phyloP scores from a whole-genome alignment of 164 flowering plant genomes.

The Aristolochia fimbriata region DNA sequence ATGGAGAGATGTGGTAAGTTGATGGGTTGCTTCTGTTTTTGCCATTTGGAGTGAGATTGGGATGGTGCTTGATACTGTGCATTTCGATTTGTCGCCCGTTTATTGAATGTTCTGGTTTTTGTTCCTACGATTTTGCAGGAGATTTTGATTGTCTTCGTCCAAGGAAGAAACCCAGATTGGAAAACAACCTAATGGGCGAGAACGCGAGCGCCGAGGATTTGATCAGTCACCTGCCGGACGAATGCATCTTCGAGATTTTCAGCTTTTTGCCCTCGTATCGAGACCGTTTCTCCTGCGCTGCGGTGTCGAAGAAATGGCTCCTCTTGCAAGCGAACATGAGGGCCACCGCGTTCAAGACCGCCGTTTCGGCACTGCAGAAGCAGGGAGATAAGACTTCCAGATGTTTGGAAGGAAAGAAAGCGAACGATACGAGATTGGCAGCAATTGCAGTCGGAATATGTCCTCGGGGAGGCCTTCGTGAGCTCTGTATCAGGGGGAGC shows the following conservation, averaged over 20 bases:
- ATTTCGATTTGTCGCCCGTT: too few relatives aligned
- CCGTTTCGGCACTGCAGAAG: neutral
- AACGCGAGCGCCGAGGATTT: neutral
- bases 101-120: neutral
- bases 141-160: neutral
- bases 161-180: slow-evolving; percentile 7
- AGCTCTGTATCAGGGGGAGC: slow-evolving; percentile 24
- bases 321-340: slow-evolving; percentile 13
- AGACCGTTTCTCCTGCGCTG: slow-evolving; percentile 14
- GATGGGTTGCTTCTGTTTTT: neutral
- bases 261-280: slow-evolving; percentile 9
- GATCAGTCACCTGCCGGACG: slow-evolving; percentile 12
- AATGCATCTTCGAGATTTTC: slow-evolving; percentile 15
- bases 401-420: slow-evolving; percentile 30
- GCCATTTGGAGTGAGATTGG: neutral
- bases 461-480: slow-evolving; percentile 20
- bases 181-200: neutral
- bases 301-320: slow-evolving; percentile 17
- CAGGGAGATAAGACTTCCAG: slow-evolving; percentile 7
- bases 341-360: slow-evolving; percentile 7
- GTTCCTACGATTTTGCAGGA: slow-evolving; percentile 5
- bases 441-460: slow-evolving; percentile 29
- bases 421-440: slow-evolving; percentile 28
- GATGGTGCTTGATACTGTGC: neutral
- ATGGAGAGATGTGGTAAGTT: too few relatives aligned